Base-by-base conservation (phyloP, 1,139 yeast species). In the Magnusiomyces fungicola region DNA sequence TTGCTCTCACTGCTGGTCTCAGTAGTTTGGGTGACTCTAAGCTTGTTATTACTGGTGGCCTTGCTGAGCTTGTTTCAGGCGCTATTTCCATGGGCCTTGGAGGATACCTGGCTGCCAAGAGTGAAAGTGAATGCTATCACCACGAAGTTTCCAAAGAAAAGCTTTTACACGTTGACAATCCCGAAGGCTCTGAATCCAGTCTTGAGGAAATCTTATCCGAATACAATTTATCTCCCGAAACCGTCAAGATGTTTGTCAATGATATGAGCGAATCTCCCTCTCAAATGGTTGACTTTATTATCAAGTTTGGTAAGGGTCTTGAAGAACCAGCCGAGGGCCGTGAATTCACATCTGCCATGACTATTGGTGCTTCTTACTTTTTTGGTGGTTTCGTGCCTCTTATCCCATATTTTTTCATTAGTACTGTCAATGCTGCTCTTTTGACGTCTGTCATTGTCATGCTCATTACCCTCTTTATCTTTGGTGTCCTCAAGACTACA, bases 51-150 rank as follows among this genome's bases (percentile, higher is more conserved):
- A 83, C 92, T 34, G 94, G 92, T 69, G 94, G 94, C 43, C 74
- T 84, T 76, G 94, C 94, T 10, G 94, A 84, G 69, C 77, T 84
- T 54, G 90, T 84, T 1, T 81, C 89, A 2, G 94, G 94, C 18
- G 89, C 94, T 44, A 83, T 84, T 49, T 80, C 87, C 44, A 84
- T 84, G 94, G 94, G 94, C 3, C 75, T 84, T 52, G 94, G 94
- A 30, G 94, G 94, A 25, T 84, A 74, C 62, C 73, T 84, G 53
- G 94, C 94, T n/a, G 92, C 92, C 47, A 80, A 79, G 63, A 78
- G 84, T 7, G 94, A 84, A 67, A 67, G 69, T 48, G 92, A 84
- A 61, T 66, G 64, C 55, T 68, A 63, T 56, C 55, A 60, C 49
- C 55, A 59, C 33, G 84, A 81, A 64, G 83, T 83, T 27, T 75